phyloP scores from a whole-genome alignment of 2,329 filamentous ascomycete genomes.

The Penicillium sp. region DNA sequence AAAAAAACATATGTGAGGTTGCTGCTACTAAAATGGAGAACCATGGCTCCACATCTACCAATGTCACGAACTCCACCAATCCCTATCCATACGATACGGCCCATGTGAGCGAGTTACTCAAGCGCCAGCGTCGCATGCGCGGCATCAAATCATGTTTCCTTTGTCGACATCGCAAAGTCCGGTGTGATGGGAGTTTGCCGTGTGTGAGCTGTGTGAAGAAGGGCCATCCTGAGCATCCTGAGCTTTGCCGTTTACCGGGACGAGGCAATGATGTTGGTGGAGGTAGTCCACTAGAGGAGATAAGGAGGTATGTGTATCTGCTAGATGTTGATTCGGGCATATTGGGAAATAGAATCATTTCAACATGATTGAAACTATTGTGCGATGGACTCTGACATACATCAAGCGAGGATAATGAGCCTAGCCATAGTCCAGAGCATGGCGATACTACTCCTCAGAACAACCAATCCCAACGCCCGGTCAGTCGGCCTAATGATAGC shows the following conservation, averaged over 20 bases:
- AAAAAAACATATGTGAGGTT: background rate
- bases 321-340: background rate
- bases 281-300: background rate
- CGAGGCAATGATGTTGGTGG: background rate
- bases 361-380: background rate
- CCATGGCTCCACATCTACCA: background rate
- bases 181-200: conserved; percentile 27
- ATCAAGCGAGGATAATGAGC: background rate
- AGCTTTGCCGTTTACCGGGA: conserved; percentile 24
- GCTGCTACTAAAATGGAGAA: background rate
- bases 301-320: background rate
- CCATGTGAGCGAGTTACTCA: conserved; percentile 31
- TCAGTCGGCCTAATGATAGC: no score
- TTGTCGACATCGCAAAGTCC: conserved; percentile 33
- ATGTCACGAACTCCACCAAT: background rate
- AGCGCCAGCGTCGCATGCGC: conserved; percentile 31
- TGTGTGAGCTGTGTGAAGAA: conserved; percentile 30
- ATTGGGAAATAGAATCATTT: background rate
- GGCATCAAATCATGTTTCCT: conserved; percentile 36
- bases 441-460: no score
- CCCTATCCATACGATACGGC: conserved; percentile 34
- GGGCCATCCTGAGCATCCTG: conserved; percentile 30
- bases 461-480: no score
- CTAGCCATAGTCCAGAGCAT: background rate
- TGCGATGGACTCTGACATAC: background rate